Percentiles rank a stretch among this genome's conserved stretches.
Conservation (phyloP, 1,139 yeast species). For the Suzukiozyma palmioleophila region DNA sequence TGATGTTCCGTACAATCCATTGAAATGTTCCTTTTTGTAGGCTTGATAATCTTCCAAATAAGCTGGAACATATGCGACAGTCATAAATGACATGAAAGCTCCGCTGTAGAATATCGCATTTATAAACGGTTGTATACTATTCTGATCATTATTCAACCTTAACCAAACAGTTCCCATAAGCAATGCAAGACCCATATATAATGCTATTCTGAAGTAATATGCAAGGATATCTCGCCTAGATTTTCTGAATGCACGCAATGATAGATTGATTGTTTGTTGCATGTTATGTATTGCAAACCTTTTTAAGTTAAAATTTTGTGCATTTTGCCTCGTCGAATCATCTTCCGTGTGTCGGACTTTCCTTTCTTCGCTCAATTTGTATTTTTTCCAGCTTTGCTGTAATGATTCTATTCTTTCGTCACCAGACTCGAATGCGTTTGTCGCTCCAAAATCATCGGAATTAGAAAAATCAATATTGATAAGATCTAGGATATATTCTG, state of each 20-base stretch:
- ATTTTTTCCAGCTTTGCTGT: constrained; percentile 7
- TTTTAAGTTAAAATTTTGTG: neutral
- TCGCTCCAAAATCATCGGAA: constrained; percentile 4
- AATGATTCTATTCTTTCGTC: neutral
- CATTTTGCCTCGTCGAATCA: neutral
- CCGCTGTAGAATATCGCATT: constrained; percentile 40
- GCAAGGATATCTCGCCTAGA: constrained; percentile 32
- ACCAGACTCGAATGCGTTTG: constrained; percentile 4
- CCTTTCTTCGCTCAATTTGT: constrained; percentile 6
- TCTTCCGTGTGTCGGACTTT: neutral
- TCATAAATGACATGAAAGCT: constrained; percentile 42
- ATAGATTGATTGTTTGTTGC: constrained; percentile 11
- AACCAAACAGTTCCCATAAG: constrained; percentile 43
- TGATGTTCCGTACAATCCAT: constrained; percentile 35
- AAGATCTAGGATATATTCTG: constrained; percentile 31
- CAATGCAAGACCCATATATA: constrained; percentile 37
- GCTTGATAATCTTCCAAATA: constrained; percentile 30
- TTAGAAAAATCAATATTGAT: constrained; percentile 26
- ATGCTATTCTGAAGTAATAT: constrained; percentile 30
- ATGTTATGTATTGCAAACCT: constrained; percentile 3
- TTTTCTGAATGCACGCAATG: constrained; percentile 23
- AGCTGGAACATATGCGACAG: constrained; percentile 41
- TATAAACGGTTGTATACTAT: constrained; percentile 31
- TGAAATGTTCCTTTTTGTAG: constrained; percentile 26
- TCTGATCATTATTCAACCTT: constrained; percentile 23